These are phyloP conservation scores for Erodium texanum DNA, from an alignment of 441 rosid genomes.

Conservation along the genomic window DNA sequence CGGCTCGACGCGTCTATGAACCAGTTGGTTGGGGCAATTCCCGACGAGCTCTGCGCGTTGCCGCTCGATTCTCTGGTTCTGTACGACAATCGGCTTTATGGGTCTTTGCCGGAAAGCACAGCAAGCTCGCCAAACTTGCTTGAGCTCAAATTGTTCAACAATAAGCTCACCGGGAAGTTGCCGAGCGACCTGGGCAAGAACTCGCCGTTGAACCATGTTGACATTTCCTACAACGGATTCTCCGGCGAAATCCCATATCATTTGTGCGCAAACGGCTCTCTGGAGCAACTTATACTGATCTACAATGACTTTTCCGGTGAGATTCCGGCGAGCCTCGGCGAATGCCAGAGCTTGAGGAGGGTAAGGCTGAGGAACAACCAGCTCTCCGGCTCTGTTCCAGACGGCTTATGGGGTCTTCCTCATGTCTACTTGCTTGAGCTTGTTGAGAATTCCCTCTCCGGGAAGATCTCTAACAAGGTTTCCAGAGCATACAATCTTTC, in stretches of 20 bases:
- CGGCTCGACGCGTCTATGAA: slow-evolving; percentile 86
- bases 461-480: slow-evolving; percentile 45
- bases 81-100: slow-evolving; percentile 60
- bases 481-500: slow-evolving; percentile 63
- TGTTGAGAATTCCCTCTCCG: slow-evolving; percentile 51
- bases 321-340: slow-evolving; percentile 48
- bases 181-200: slow-evolving; percentile 62
- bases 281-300: slow-evolving; percentile 64
- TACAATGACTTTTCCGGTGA: slow-evolving; percentile 61
- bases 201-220: slow-evolving; percentile 65
- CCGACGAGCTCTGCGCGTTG: slow-evolving; percentile 60
- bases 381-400: slow-evolving; percentile 70
- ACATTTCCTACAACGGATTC: slow-evolving; percentile 61
- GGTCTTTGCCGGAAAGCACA: slow-evolving; percentile 51
- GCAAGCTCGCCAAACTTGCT: slow-evolving; percentile 57
- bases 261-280: slow-evolving; percentile 52
- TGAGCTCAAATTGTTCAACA: slow-evolving; percentile 67
- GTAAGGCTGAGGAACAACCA: slow-evolving; percentile 56
- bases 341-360: slow-evolving; percentile 57
- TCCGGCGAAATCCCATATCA: slow-evolving; percentile 52
- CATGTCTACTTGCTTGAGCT: slow-evolving; percentile 67
- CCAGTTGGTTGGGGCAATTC: slow-evolving; percentile 50
- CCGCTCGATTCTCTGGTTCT: slow-evolving; percentile 73
- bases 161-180: slow-evolving; percentile 52
- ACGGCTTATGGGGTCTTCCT: slow-evolving; percentile 81